Evolutionary conservation across 2,329 filamentous ascomycete species (phyloP).

Genomic region (Colletotrichum liaoningense): DNA sequence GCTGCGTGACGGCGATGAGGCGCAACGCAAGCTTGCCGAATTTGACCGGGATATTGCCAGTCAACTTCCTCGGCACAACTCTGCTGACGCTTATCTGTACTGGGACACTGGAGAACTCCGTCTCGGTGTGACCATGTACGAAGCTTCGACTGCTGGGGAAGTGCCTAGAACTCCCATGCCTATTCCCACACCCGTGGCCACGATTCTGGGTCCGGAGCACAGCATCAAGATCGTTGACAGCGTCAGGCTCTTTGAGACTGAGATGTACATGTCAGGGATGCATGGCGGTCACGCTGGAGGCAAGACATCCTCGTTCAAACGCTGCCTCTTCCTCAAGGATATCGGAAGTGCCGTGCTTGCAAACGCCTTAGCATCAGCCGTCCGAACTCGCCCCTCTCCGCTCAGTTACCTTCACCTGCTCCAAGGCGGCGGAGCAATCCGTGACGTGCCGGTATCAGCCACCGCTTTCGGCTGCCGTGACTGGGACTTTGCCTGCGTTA

Average conservation of each 20-base stretch:
- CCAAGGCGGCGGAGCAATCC: constrained; percentile 67
- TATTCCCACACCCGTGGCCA: constrained; percentile 18
- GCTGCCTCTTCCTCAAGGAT: constrained; percentile 68
- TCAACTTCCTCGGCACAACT: constrained; percentile 54
- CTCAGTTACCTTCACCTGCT: constrained; percentile 72
- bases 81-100: constrained; percentile 68
- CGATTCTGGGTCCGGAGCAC: constrained; percentile 48
- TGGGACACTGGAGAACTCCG: constrained; percentile 55
- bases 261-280: constrained; percentile 71
- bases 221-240: constrained; percentile 53
- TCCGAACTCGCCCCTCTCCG: constrained; percentile 60
- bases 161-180: constrained; percentile 30
- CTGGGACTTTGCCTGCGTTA: constrained; percentile 73
- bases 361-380: constrained; percentile 53
- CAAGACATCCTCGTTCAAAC: constrained; percentile 74
- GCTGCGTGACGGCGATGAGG: constrained; percentile 45
- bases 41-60: constrained; percentile 53
- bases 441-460: constrained; percentile 53
- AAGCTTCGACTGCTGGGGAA: constrained; percentile 46
- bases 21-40: constrained; percentile 47
- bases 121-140: constrained; percentile 64
- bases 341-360: constrained; percentile 52
- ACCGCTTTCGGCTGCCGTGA: constrained; percentile 73
- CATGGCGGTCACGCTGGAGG: constrained; percentile 67
- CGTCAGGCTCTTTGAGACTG: constrained; percentile 65